Conservation (phyloP, 2,329 filamentous ascomycete species). For the Zymoseptoria tritici region DNA sequence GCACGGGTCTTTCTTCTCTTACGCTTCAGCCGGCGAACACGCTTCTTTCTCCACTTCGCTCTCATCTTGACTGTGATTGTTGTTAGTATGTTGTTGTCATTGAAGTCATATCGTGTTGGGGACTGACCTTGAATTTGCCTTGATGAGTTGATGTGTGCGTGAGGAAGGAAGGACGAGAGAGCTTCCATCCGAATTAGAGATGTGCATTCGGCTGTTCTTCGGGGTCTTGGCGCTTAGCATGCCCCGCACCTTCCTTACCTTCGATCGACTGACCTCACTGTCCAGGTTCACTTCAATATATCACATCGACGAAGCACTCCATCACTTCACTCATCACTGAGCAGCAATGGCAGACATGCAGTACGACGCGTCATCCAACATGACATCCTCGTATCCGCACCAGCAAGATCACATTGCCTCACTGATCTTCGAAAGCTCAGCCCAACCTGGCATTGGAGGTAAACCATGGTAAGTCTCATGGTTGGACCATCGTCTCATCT, state of each 20-base stretch:
- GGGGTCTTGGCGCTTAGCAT: too few relatives aligned
- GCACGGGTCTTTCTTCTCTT: conserved; percentile 99
- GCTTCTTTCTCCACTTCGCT: conserved; percentile 99
- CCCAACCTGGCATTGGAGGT: conserved; percentile 5
- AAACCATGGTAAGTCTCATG: neutral
- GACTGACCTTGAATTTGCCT: conserved; percentile 10
- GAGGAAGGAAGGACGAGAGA: conserved; percentile 8
- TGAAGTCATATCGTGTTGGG: neutral
- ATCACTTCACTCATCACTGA: neutral
- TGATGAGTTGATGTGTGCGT: conserved; percentile 16
- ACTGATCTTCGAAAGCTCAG: conserved; percentile 8
- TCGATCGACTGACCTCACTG: neutral
- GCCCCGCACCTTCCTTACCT: too few relatives aligned
- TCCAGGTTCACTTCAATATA: neutral
- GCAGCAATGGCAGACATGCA: neutral
- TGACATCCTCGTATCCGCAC: conserved; percentile 4
- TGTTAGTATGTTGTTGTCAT: conserved; percentile 6
- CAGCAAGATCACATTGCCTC: neutral
- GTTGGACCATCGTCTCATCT: neutral
- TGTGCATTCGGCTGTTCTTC: neutral
- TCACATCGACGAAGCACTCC: neutral
- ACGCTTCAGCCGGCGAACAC: conserved; percentile 96
- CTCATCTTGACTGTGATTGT: conserved; percentile 49
- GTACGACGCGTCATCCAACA: conserved; percentile 13
- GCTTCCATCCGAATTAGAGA: neutral